A percentile compares a stretch with the other conserved stretches of the same genome.
Evolutionary conservation across 2,329 filamentous ascomycete genomes (phyloP).

Genomic region (Xylaria sp.): DNA sequence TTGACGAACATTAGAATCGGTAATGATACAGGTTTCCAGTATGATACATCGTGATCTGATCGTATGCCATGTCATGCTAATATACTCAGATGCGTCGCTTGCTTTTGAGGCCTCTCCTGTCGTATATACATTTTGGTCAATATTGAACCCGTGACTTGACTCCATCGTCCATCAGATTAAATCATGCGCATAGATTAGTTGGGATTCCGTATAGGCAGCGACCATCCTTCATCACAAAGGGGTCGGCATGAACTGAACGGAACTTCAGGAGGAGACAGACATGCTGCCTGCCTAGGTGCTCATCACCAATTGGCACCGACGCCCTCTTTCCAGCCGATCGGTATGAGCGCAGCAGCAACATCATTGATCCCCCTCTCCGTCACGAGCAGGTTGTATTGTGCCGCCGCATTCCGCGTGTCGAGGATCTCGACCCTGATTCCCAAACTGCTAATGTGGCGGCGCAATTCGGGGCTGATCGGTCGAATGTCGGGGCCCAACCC

Average conservation of each 20-base stretch:
- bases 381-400: conserved; percentile 92
- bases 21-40: no score
- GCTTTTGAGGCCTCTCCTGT: neutral
- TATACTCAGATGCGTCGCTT: neutral
- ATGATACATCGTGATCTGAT: no score
- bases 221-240: no score
- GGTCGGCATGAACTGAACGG: no score
- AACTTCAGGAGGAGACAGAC: neutral
- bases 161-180: neutral
- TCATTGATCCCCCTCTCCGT: conserved; percentile 83
- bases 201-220: no score
- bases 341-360: conserved; percentile 82
- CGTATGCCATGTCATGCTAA: no score
- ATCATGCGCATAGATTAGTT: neutral
- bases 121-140: neutral
- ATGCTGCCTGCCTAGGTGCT: conserved; percentile 1
- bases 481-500: conserved; percentile 72
- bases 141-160: neutral
- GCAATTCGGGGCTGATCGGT: conserved; percentile 70
- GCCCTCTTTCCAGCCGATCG: conserved; percentile 72
- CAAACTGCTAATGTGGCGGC: conserved; percentile 64
- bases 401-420: conserved; percentile 88
- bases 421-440: conserved; percentile 83
- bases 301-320: conserved; percentile 35
- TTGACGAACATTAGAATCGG: neutral